Conservation (phyloP, 2,329 filamentous ascomycete genomes). For the Phyllosticta citribraziliensis region DNA sequence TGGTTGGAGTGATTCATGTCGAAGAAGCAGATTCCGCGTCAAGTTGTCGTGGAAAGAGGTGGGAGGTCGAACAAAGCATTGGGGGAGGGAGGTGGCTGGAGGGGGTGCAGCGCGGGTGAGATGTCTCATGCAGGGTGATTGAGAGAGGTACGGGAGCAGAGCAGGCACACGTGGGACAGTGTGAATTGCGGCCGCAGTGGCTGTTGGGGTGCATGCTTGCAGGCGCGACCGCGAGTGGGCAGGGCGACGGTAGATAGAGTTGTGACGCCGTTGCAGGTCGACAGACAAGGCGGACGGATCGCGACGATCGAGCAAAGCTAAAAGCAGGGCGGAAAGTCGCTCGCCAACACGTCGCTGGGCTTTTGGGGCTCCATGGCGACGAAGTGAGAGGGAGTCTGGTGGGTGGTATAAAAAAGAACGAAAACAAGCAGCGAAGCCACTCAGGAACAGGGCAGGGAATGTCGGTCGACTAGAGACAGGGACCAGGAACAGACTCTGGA, state of each 20-base stretch:
- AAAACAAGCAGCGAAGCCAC: neutral
- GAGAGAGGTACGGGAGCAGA: neutral
- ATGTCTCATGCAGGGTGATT: neutral
- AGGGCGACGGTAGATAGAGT: neutral
- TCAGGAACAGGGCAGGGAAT: neutral
- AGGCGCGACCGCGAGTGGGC: neutral
- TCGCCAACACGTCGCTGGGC: constrained; percentile 10
- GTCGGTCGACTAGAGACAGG: neutral
- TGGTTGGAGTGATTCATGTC: neutral
- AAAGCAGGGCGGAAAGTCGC: constrained; percentile 10
- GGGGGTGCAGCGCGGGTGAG: neutral
- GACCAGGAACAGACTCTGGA: neutral
- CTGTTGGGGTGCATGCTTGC: neutral
- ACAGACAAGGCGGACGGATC: neutral
- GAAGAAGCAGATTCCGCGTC: neutral
- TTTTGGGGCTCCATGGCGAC: constrained; percentile 10
- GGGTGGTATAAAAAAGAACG: neutral
- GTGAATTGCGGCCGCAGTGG: neutral
- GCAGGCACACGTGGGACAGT: neutral
- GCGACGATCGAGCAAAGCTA: neutral
- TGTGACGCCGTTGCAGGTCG: neutral
- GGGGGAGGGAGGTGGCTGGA: neutral
- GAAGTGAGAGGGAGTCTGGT: neutral
- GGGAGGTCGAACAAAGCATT: neutral
- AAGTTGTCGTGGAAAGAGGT: neutral